Conservation (phyloP, 2,329 filamentous ascomycete genomes). For the Diaporthe helianthi region DNA sequence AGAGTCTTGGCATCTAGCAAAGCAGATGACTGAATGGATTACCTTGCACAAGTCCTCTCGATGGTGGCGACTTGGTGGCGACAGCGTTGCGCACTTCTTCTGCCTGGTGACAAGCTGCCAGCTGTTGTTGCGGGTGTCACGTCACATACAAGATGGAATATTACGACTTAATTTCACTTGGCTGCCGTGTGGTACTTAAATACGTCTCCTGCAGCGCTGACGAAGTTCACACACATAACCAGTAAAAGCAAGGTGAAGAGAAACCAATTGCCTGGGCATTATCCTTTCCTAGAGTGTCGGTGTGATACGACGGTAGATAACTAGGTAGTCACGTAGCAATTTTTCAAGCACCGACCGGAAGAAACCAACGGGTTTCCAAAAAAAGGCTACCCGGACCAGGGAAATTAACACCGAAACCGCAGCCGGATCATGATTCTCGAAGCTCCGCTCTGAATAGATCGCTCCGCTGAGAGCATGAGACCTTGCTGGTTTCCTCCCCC, state of each 20-base stretch:
- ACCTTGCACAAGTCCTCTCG: too few relatives aligned
- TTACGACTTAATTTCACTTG: neutral
- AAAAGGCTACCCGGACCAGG: constrained; percentile 3
- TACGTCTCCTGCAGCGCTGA: neutral
- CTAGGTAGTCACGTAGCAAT: neutral
- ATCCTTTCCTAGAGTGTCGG: constrained; percentile 8
- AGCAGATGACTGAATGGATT: neutral
- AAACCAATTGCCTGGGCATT: constrained; percentile 9
- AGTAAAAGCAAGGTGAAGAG: neutral
- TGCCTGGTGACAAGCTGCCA: neutral
- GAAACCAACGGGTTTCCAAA: neutral
- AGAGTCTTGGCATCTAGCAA: too few relatives aligned
- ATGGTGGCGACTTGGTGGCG: too few relatives aligned
- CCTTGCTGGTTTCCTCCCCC: neutral
- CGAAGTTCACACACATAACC: neutral
- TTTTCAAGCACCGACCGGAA: neutral
- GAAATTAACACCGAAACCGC: constrained; percentile 5
- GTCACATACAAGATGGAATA: neutral
- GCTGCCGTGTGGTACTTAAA: neutral
- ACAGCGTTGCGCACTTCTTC: neutral
- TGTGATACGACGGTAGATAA: neutral
- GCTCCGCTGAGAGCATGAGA: neutral
- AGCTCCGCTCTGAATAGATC: constrained; percentile 18
- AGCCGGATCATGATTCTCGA: neutral
- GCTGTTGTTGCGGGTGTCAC: neutral